Evolutionary conservation across 148 eudicot genomes (phyloP).

Genomic region (Camellia japonica): DNA sequence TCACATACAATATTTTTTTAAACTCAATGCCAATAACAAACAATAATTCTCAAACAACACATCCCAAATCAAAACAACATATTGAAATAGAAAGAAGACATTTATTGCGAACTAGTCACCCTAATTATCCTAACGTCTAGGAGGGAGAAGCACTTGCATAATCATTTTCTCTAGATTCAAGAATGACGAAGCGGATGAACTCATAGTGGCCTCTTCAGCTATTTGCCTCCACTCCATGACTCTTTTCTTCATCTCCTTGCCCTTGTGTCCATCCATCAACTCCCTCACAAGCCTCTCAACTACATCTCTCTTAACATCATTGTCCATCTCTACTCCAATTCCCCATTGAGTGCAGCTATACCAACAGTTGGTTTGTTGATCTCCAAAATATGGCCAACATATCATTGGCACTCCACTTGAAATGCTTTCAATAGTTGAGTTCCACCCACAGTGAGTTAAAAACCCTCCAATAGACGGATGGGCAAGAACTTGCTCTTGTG

Average conservation of each 20-base stretch:
- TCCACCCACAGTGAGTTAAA: constrained; percentile 36
- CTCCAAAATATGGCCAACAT: constrained; percentile 23
- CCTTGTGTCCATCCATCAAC: constrained; percentile 22
- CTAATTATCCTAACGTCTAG: too few species aligned
- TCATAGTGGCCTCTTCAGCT: constrained; percentile 15
- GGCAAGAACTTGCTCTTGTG: constrained; percentile 24
- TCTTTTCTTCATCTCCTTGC: constrained; percentile 16
- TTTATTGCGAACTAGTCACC: too few species aligned
- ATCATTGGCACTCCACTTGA: constrained; percentile 15
- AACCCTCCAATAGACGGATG: constrained; percentile 20
- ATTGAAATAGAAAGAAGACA: too few species aligned
- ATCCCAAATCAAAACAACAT: too few species aligned
- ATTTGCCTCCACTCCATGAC: constrained; percentile 23
- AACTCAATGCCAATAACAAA: too few species aligned
- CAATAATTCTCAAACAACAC: too few species aligned
- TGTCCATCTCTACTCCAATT: constrained; percentile 19
- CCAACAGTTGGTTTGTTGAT: constrained; percentile 27
- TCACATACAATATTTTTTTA: too few species aligned
- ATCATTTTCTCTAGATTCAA: constrained; percentile 13
- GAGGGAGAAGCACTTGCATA: background rate
- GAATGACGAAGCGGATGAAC: constrained; percentile 13
- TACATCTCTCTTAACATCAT: constrained; percentile 24
- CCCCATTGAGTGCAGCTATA: constrained; percentile 24
- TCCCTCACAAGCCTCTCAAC: constrained; percentile 22
- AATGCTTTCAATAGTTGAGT: constrained; percentile 29